Conservation (phyloP, 129 eudicot genomes). For the Saussurea involucrata region DNA sequence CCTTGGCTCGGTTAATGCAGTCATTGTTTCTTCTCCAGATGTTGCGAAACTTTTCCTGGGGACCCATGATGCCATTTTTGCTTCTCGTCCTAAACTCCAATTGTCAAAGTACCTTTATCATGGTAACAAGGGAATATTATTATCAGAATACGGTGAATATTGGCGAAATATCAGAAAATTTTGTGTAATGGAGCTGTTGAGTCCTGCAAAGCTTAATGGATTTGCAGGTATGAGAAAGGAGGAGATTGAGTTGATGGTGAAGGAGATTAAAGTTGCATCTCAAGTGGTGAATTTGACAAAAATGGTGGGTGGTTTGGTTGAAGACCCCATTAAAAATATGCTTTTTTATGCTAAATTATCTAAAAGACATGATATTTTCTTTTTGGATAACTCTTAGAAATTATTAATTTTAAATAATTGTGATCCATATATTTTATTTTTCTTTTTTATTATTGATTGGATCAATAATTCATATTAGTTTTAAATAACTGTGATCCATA, state of each 20-base stretch:
- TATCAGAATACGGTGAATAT: conserved; percentile 12
- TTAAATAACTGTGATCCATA: too few species aligned
- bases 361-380: too few species aligned
- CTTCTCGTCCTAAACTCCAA: conserved; percentile 21
- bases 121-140: conserved; percentile 14
- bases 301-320: background rate
- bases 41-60: conserved; percentile 27
- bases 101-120: background rate
- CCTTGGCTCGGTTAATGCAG: conserved; percentile 2
- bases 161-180: conserved; percentile 20
- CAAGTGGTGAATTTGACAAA: conserved; percentile 11
- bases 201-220: background rate
- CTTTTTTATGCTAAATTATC: too few species aligned
- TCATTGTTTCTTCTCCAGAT: conserved; percentile 27
- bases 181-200: conserved; percentile 17
- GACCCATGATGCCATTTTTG: conserved; percentile 22
- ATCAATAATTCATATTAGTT: too few species aligned
- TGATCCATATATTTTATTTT: too few species aligned
- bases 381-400: too few species aligned
- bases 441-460: too few species aligned
- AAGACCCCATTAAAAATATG: background rate
- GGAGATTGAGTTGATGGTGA: conserved; percentile 10
- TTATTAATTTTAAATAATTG: too few species aligned
- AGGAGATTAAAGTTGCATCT: background rate
- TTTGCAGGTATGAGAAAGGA: conserved; percentile 15